A percentile compares a stretch with the other conserved stretches of the same genome.
Evolutionary conservation across 2,329 filamentous ascomycete species (phyloP).

Genomic region (Hymenoscyphus scutula): DNA sequence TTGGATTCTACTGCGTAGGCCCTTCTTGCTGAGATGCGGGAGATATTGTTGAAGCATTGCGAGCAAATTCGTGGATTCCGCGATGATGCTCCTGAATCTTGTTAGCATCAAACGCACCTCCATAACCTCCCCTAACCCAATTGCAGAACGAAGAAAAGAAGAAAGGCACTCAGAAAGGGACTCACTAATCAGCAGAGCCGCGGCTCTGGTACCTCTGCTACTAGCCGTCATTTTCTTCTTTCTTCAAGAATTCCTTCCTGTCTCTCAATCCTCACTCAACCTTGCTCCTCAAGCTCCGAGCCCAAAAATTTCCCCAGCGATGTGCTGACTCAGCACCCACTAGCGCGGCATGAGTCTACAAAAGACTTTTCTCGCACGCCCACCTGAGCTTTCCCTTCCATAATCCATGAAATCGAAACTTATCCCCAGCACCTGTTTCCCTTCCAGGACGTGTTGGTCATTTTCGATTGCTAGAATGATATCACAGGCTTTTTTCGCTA

Average conservation of each 20-base stretch:
- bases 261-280: background rate
- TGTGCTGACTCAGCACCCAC: background rate
- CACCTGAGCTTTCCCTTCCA: conserved; percentile 35
- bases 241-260: background rate
- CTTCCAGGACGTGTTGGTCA: conserved; percentile 81
- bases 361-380: background rate
- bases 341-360: background rate
- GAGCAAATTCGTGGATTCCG: conserved; percentile 32
- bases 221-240: conserved; percentile 50
- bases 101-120: background rate
- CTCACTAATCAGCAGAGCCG: conserved; percentile 52
- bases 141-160: conserved; percentile 15
- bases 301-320: conserved; percentile 4
- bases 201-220: conserved; percentile 54
- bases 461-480: conserved; percentile 83
- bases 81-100: conserved; percentile 21
- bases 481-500: conserved; percentile 96
- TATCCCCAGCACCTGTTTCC: conserved; percentile 83
- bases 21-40: conserved; percentile 14
- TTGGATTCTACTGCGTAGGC: conserved; percentile 32
- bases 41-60: conserved; percentile 22
- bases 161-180: too few relatives aligned
- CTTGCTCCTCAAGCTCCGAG: background rate
- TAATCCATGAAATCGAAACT: conserved; percentile 72
- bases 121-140: background rate